phyloP scores from a whole-genome alignment of 176 grass and related monocot genomes.

The Elymus sibiricus region DNA sequence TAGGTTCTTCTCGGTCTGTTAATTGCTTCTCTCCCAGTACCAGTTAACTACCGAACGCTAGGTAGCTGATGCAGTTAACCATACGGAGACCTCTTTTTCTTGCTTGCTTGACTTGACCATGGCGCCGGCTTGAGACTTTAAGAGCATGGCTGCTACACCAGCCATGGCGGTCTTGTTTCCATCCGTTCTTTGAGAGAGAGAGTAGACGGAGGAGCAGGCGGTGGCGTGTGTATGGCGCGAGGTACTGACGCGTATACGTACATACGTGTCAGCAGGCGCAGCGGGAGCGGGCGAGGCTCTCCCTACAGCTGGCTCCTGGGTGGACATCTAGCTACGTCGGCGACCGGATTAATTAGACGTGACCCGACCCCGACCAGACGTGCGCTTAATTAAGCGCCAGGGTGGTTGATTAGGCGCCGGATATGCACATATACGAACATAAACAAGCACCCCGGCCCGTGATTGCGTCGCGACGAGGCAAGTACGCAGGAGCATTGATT shows the following conservation, averaged over 20 bases:
- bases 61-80: not conserved
- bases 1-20: no score
- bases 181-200: not conserved
- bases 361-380: not conserved
- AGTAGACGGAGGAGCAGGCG: not conserved
- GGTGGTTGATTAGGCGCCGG: not conserved
- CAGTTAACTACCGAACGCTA: not conserved
- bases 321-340: conserved; percentile 32
- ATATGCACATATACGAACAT: no score
- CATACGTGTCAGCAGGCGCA: conserved; percentile 16
- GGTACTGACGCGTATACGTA: conserved; percentile 11
- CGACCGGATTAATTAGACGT: conserved; percentile 19
- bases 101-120: not conserved
- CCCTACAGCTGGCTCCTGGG: conserved; percentile 34
- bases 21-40: not conserved
- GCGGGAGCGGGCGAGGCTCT: not conserved
- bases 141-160: not conserved
- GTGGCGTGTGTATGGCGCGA: conserved; percentile 15
- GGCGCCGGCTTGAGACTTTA: not conserved
- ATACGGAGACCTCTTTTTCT: not conserved
- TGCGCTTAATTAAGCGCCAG: not conserved
- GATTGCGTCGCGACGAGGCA: conserved; percentile 26
- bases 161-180: not conserved
- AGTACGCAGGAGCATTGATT: not conserved
- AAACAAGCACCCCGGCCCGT: not conserved